Conservation (phyloP, 768 basidiomycete species). For the Mycena filopes region DNA sequence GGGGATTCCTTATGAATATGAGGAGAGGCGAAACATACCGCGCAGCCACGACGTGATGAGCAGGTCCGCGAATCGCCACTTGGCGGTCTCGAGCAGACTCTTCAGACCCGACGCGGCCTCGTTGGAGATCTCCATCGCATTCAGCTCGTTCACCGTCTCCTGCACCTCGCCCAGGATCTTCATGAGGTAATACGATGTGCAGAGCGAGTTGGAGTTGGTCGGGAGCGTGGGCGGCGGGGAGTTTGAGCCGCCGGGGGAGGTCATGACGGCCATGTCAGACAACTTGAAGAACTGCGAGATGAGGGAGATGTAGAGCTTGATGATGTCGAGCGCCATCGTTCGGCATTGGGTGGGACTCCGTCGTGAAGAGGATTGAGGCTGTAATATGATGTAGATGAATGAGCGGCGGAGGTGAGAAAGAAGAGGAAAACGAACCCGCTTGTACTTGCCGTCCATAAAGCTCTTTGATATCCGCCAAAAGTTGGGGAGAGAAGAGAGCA, state of each 20-base stretch:
- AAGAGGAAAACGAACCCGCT: slow-evolving; percentile 64
- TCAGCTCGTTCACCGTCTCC: slow-evolving; percentile 86
- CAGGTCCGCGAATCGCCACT: slow-evolving; percentile 90
- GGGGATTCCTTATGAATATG: neutral
- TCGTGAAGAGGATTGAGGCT: slow-evolving; percentile 52
- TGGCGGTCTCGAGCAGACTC: slow-evolving; percentile 79
- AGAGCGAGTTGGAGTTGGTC: slow-evolving; percentile 80
- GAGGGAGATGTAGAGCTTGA: slow-evolving; percentile 85
- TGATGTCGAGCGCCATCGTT: slow-evolving; percentile 88
- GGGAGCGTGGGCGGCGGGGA: slow-evolving; percentile 70
- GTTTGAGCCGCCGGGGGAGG: slow-evolving; percentile 51
- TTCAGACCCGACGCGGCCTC: slow-evolving; percentile 77
- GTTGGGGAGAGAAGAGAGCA: slow-evolving; percentile 86
- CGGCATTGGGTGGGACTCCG: slow-evolving; percentile 87
- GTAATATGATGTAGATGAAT: neutral
- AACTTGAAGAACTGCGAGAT: slow-evolving; percentile 88
- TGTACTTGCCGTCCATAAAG: slow-evolving; percentile 94
- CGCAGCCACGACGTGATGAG: slow-evolving; percentile 83
- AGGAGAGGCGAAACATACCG: slow-evolving; percentile 67
- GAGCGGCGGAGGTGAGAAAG: neutral
- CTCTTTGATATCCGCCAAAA: slow-evolving; percentile 94
- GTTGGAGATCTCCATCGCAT: slow-evolving; percentile 80
- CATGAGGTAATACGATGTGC: slow-evolving; percentile 82
- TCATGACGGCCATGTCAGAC: slow-evolving; percentile 80
- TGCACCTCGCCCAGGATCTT: slow-evolving; percentile 87